Base-by-base conservation (phyloP, 257 asterid genomes). In the Solanum gandarillasii region DNA sequence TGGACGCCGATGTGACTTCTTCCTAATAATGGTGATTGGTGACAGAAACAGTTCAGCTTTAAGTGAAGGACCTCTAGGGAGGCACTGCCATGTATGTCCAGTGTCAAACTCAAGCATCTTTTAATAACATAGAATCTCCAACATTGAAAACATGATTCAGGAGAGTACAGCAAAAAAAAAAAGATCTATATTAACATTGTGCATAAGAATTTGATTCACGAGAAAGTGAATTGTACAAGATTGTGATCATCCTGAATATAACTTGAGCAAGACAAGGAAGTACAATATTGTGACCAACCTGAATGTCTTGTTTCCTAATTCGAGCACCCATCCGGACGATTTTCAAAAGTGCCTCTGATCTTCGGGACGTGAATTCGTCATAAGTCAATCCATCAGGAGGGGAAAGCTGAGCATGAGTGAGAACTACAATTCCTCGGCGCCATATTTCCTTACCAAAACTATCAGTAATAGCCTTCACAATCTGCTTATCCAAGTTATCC, bases 391-490 rank as follows among this genome's bases (percentile, higher is more conserved):
- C 98, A 92, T 97, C 99, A 12, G 99, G 99, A 70, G 99, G 99
- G 35, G 98, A 96, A 91, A 97, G 96, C 91, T 97, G 99, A 90
- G 98, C 99, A 89, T 97, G 99, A 35, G 99, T 95, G 29, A 97
- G 96, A 32, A 96, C 99, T 35, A 96, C 93, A 87, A 93, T 83
- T 35, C 97, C 98, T 89, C 97, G 94, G 25, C 89, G 94, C 98
- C 99, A 97, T 88, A 97, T 94, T 82, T 90, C 93, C 91, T 91
- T 94, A 88, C 99, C 99, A 88, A 97, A 95, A 90, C 92, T 90
- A 85, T 95, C 95, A 23, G 98, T 90, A 74, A 97, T 96, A 46
- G 99, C 99, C 90, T 90, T 96, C 88, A 96, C 98, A 72, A 96
- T 88, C 91, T 94, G 99, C 86, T 87, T 94, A 90, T 97, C 99